These are phyloP conservation scores for Ceratocystis lukuohia DNA, from an alignment of 2,329 filamentous ascomycete species.

Conservation along the genomic window DNA sequence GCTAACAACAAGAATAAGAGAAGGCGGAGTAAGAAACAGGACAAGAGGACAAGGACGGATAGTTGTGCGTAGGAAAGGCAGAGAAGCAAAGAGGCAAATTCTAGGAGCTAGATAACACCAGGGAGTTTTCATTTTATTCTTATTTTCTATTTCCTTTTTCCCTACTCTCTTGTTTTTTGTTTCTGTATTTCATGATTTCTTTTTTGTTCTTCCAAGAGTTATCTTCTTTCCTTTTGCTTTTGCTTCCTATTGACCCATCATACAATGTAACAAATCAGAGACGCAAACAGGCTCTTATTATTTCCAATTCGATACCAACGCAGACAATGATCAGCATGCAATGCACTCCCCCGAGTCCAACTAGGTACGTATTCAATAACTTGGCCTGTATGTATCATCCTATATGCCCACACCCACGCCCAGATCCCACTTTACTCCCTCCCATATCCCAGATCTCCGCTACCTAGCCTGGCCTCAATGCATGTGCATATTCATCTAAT, in stretches of 20 bases:
- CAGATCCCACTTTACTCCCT: not conserved
- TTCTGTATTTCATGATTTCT: conserved; percentile 1
- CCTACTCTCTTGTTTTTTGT: not conserved
- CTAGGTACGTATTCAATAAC: not conserved
- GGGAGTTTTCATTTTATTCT: not conserved
- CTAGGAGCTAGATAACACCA: not conserved
- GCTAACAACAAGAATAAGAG: not conserved
- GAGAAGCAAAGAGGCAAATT: not conserved
- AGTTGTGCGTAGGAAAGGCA: not conserved
- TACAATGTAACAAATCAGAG: not conserved
- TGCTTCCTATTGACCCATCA: too few species aligned
- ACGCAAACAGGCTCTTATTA: not conserved
- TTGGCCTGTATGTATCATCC: not conserved
- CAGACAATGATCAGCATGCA: conserved; percentile 4
- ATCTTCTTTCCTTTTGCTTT: too few species aligned
- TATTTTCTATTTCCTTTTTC: not conserved
- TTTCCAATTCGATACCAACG: not conserved
- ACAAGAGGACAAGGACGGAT: not conserved
- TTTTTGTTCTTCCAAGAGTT: not conserved
- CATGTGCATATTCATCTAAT: not conserved
- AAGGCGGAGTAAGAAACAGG: not conserved
- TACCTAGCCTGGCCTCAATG: not conserved
- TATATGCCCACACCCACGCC: not conserved
- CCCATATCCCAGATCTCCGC: not conserved
- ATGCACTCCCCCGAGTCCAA: not conserved